Conservation (phyloP, 345 rosid species). For the Atalantia buxifolia region DNA sequence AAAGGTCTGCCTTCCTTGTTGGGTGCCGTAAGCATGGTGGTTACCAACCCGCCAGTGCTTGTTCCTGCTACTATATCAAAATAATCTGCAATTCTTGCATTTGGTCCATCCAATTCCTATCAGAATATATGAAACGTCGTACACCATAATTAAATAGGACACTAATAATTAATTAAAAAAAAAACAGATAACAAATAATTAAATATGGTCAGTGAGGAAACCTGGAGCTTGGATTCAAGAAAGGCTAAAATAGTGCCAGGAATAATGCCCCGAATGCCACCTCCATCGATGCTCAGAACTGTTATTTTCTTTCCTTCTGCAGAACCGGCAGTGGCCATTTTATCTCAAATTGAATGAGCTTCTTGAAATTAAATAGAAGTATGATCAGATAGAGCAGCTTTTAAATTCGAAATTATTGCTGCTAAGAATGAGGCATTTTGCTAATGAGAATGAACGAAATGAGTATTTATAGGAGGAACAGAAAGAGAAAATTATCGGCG, state of each 20-base stretch:
- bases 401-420: too few relatives aligned
- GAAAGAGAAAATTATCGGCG: too few relatives aligned
- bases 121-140: neutral
- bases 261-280: conserved; percentile 29
- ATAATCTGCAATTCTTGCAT: conserved; percentile 24
- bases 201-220: neutral
- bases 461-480: too few relatives aligned
- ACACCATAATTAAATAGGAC: neutral
- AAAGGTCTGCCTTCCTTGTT: conserved; percentile 14
- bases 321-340: conserved; percentile 12
- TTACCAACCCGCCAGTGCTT: conserved; percentile 17
- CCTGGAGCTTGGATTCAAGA: conserved; percentile 24
- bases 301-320: conserved; percentile 15
- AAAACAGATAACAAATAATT: neutral
- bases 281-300: conserved; percentile 28
- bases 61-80: conserved; percentile 19
- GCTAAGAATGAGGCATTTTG: too few relatives aligned
- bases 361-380: neutral
- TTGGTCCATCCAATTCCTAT: conserved; percentile 15
- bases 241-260: conserved; percentile 21
- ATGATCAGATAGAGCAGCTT: too few relatives aligned
- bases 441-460: too few relatives aligned
- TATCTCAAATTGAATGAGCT: neutral
- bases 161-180: neutral
- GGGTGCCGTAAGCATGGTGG: conserved; percentile 17